Evolutionary conservation across 78 protist genomes (phyloP).

Genomic region (Pigoraptor vietnamica): DNA sequence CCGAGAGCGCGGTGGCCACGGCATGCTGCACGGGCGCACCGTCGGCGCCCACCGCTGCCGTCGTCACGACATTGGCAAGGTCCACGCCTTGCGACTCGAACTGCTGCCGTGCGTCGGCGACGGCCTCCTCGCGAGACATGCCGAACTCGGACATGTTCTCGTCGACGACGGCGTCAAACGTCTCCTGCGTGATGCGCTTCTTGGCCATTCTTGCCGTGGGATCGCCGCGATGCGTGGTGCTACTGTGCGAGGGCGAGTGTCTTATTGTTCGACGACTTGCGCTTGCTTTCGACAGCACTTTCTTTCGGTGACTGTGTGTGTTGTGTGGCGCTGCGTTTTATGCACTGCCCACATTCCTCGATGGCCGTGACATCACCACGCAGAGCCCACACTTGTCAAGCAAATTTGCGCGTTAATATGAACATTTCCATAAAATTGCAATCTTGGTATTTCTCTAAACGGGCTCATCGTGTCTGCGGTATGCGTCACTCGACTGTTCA

Average conservation of each 20-base stretch:
- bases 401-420: too few relatives aligned
- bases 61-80: neutral
- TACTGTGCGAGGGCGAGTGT: neutral
- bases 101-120: neutral
- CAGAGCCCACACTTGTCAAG: too few relatives aligned
- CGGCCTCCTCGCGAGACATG: neutral
- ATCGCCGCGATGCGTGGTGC: too few relatives aligned
- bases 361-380: too few relatives aligned
- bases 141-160: neutral
- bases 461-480: too few relatives aligned
- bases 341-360: too few relatives aligned
- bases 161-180: neutral
- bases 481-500: too few relatives aligned
- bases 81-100: neutral
- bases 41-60: neutral
- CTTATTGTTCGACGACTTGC: neutral
- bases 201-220: neutral
- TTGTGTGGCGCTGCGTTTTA: too few relatives aligned
- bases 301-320: too few relatives aligned
- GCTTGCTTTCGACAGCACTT: too few relatives aligned
- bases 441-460: too few relatives aligned
- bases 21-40: neutral
- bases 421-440: too few relatives aligned
- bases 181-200: neutral
- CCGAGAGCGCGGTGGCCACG: neutral